Conservation (phyloP, 768 basidiomycete genomes). For the Psilocybe sp. region DNA sequence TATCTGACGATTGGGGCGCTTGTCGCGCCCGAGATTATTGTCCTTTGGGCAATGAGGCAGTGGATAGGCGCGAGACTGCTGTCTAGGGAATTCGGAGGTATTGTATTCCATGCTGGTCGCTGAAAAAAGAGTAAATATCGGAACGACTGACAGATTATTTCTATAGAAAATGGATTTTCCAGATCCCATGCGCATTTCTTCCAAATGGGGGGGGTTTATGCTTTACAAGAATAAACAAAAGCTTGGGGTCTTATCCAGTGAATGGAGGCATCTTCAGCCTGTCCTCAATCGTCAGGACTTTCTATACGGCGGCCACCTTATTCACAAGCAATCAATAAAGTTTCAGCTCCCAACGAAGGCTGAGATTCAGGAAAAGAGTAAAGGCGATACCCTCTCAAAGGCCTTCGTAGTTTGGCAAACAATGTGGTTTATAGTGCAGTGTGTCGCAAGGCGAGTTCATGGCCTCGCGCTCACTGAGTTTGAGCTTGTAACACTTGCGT, state of each 20-base stretch:
- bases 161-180: constrained; percentile 5
- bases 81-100: not conserved
- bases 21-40: constrained; percentile 17
- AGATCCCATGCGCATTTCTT: constrained; percentile 12
- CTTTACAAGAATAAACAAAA: not conserved
- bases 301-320: not conserved
- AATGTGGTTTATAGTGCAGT: constrained; percentile 30
- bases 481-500: constrained; percentile 32
- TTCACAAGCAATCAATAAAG: too few species aligned
- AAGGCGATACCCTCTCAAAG: constrained; percentile 31
- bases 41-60: constrained; percentile 18
- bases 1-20: constrained; percentile 12
- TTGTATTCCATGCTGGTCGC: not conserved
- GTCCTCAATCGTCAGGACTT: constrained; percentile 3
- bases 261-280: constrained; percentile 1
- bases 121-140: too few species aligned
- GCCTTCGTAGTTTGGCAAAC: constrained; percentile 27
- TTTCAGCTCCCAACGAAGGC: constrained; percentile 6
- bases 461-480: constrained; percentile 28
- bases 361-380: constrained; percentile 20
- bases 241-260: not conserved
- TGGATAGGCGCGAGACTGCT: constrained; percentile 13
- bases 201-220: constrained; percentile 16
- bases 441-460: constrained; percentile 19
- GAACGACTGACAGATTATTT: too few species aligned